phyloP scores from a whole-genome alignment of 495 filamentous ascomycete genomes.

The Collariella sp. region DNA sequence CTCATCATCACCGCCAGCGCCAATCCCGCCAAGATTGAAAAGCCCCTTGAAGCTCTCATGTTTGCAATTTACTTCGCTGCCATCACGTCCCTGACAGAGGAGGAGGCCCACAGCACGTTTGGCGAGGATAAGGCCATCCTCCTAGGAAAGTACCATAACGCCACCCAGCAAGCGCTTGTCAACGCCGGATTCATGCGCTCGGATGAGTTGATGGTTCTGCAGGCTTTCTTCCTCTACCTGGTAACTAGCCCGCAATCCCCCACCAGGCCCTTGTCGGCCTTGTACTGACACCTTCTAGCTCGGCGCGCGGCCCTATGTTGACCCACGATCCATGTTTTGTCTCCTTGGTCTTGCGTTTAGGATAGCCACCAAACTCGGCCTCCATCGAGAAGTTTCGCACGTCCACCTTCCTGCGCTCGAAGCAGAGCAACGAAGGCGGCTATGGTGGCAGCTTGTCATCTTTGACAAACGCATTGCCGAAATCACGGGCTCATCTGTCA shows the following conservation, averaged over 20 bases:
- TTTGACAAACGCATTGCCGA: conserved; percentile 58
- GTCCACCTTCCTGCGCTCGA: conserved; percentile 59
- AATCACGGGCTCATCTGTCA: conserved; percentile 56
- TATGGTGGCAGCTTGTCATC: conserved; percentile 65
- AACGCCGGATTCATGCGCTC: conserved; percentile 51
- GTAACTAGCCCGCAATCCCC: conserved; percentile 28
- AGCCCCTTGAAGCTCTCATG: conserved; percentile 46
- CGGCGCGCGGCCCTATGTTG: conserved; percentile 38
- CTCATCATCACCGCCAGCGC: conserved; percentile 43
- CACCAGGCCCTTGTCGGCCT: neutral
- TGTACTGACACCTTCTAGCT: conserved; percentile 28
- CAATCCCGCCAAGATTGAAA: conserved; percentile 40
- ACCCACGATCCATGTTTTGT: conserved; percentile 41
- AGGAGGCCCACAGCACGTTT: conserved; percentile 43
- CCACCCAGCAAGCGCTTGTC: conserved; percentile 47
- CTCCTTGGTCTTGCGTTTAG: conserved; percentile 59
- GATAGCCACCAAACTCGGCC: conserved; percentile 57
- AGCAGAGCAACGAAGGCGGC: conserved; percentile 54
- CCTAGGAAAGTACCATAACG: conserved; percentile 41
- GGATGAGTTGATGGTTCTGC: conserved; percentile 44
- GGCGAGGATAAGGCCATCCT: conserved; percentile 37
- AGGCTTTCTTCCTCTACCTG: conserved; percentile 48
- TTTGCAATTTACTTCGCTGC: conserved; percentile 50
- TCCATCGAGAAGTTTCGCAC: conserved; percentile 56
- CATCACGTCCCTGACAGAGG: conserved; percentile 43